These are phyloP conservation scores for Candida maesae DNA, from an alignment of 805 yeast species.

Conservation along the genomic window DNA sequence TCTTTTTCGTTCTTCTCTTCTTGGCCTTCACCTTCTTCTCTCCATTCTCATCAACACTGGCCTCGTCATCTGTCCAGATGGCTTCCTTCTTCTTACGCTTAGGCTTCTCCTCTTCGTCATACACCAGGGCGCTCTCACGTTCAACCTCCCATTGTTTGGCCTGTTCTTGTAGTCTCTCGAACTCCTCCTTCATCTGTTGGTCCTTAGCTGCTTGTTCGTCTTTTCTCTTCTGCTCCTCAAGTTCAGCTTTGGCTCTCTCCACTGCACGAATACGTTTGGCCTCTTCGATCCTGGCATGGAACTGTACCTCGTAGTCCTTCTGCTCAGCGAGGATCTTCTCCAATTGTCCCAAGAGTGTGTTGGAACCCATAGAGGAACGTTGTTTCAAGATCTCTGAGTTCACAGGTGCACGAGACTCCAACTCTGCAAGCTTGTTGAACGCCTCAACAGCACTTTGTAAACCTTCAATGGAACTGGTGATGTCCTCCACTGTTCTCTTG, in stretches of 20 bases:
- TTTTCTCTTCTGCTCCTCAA: conserved; percentile 42
- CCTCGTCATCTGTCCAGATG: conserved; percentile 47
- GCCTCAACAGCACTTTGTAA: conserved; percentile 58
- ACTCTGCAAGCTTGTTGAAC: conserved; percentile 55
- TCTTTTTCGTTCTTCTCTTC: conserved; percentile 22
- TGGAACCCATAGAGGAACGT: conserved; percentile 81
- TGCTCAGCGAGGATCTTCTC: conserved; percentile 72
- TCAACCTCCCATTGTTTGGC: conserved; percentile 56
- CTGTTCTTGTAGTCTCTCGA: conserved; percentile 49
- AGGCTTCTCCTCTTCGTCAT: conserved; percentile 35
- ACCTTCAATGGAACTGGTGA: conserved; percentile 52
- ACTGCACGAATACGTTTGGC: conserved; percentile 57
- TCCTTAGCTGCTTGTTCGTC: conserved; percentile 48
- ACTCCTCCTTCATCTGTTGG: conserved; percentile 37
- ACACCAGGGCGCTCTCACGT: conserved; percentile 36
- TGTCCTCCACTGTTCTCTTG: conserved; percentile 59
- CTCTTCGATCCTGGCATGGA: conserved; percentile 59
- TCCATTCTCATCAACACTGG: conserved; percentile 28
- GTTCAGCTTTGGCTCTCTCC: conserved; percentile 44
- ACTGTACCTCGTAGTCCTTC: conserved; percentile 53
- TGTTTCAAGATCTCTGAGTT: conserved; percentile 76
- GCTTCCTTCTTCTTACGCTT: conserved; percentile 35
- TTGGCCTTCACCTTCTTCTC: conserved; percentile 20
- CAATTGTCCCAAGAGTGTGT: conserved; percentile 69
- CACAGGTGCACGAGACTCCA: conserved; percentile 62